Evolutionary conservation across 495 filamentous ascomycete species (phyloP).

Genomic region (Trichoderma asperelloides): DNA sequence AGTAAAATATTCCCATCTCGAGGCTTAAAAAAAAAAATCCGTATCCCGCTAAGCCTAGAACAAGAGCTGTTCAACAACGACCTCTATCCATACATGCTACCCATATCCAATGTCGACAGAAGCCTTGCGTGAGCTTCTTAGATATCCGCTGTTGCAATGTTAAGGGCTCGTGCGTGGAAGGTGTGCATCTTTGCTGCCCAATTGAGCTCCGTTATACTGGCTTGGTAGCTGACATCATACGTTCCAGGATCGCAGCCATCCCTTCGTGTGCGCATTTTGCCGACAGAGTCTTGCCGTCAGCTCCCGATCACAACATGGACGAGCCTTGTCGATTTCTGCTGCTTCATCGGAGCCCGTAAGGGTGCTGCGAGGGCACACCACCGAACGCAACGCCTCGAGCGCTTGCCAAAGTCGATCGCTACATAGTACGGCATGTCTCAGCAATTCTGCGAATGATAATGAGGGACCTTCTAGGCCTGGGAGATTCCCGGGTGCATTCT

Average conservation of each 20-base stretch:
- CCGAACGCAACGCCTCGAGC: background rate
- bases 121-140: background rate
- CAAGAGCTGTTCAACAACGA: background rate
- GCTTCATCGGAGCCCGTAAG: background rate
- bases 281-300: background rate
- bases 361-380: background rate
- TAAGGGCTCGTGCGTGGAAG: constrained; percentile 8
- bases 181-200: background rate
- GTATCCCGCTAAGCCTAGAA: background rate
- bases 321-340: background rate
- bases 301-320: background rate
- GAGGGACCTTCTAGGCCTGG: background rate
- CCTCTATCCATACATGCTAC: background rate
- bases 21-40: background rate
- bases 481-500: constrained; percentile 1
- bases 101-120: background rate
- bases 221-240: background rate
- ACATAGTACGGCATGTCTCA: background rate
- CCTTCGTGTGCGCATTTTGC: constrained; percentile 1
- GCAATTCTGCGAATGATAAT: background rate
- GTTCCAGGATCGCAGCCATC: background rate
- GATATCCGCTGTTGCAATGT: constrained; percentile 2
- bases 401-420: background rate
- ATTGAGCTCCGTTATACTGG: background rate
- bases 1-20: background rate